A percentile compares a stretch with the other conserved stretches of the same genome.
phyloP scores from a whole-genome alignment of 2,329 filamentous ascomycete genomes.

The Aspergillus candidus region DNA sequence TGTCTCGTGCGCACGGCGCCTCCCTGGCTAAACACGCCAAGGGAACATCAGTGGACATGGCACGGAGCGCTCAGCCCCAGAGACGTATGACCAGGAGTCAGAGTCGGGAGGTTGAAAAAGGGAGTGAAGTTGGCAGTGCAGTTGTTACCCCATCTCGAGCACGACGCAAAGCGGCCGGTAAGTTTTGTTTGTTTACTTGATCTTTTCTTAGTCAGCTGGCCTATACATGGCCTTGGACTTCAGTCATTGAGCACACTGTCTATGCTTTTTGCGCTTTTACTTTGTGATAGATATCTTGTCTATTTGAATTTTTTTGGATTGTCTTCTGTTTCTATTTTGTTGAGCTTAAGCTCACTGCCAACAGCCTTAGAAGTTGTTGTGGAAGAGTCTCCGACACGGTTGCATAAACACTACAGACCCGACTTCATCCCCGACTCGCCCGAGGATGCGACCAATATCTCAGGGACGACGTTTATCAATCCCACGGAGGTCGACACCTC shows the following conservation, averaged over 20 bases:
- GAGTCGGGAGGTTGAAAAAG: constrained; percentile 29
- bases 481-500: constrained; percentile 22
- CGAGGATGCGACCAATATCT: constrained; percentile 28
- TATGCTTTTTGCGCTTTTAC: not conserved
- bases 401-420: constrained; percentile 4
- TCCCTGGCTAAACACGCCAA: not conserved
- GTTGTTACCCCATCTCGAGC: not conserved
- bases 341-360: not conserved
- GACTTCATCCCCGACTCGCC: constrained; percentile 19
- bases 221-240: not conserved
- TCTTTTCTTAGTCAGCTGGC: no score
- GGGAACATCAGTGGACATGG: not conserved
- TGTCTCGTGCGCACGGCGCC: not conserved
- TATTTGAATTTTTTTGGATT: not conserved
- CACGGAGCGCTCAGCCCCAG: not conserved
- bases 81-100: constrained; percentile 33
- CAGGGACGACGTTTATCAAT: constrained; percentile 28
- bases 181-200: no score
- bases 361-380: constrained; percentile 13
- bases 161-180: no score
- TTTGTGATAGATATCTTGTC: not conserved
- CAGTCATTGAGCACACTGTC: constrained; percentile 1
- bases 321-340: not conserved
- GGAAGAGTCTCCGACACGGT: constrained; percentile 15
- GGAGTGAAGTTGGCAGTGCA: constrained; percentile 2